Evolutionary conservation across 176 grass and related monocot genomes (phyloP).

Genomic region (Poa annua): DNA sequence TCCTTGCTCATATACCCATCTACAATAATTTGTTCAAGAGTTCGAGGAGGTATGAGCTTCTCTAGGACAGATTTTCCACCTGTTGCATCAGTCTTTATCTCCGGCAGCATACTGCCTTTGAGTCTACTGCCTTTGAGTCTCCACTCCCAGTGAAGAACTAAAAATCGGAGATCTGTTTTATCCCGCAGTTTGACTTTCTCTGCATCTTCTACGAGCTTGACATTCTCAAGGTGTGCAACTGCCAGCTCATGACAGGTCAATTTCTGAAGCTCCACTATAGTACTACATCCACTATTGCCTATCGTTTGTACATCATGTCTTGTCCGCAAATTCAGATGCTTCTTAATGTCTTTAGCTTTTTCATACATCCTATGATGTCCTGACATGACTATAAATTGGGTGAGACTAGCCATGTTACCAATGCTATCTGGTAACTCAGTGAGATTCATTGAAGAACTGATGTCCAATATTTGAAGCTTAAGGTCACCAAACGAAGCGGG

Average conservation of each 20-base stretch:
- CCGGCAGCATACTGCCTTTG: too few relatives aligned
- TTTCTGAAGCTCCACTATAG: background rate
- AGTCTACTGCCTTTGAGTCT: too few relatives aligned
- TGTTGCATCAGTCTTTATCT: too few relatives aligned
- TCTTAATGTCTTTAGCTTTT: background rate
- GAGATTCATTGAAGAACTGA: fast-evolving
- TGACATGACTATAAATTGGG: background rate
- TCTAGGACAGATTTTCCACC: background rate
- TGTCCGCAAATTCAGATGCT: background rate
- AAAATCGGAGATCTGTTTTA: background rate
- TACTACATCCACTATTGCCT: background rate
- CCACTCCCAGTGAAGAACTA: fast-evolving
- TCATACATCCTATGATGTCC: too few relatives aligned
- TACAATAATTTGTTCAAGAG: fast-evolving
- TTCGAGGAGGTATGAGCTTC: background rate
- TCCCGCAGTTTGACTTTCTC: background rate
- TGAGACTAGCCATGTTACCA: background rate
- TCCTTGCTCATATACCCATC: fast-evolving
- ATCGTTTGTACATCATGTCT: background rate
- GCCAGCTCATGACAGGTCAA: background rate
- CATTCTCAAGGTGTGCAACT: background rate
- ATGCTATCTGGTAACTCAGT: background rate
- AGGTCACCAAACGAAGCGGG: background rate
- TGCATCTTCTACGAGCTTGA: background rate
- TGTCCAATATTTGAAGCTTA: background rate